Percentiles rank a stretch among this genome's conserved stretches.
Conservation (phyloP, 495 filamentous ascomycete species). For the Aspergillus bridgeri region DNA sequence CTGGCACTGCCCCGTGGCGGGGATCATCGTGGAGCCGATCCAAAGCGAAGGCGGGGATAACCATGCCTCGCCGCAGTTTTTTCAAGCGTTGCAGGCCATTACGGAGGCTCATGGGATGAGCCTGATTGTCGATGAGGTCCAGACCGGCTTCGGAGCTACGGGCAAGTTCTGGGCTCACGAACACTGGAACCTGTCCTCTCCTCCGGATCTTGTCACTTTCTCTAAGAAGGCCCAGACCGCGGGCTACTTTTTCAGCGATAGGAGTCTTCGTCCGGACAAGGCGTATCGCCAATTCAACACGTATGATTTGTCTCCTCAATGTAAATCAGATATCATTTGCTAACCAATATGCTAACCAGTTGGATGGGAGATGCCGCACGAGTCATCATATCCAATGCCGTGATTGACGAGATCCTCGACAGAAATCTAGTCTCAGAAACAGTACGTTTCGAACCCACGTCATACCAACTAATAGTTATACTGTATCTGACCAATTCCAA, state of each 20-base stretch:
- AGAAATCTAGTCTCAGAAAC: slow-evolving; percentile 69
- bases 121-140: slow-evolving; percentile 86
- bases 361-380: slow-evolving; percentile 90
- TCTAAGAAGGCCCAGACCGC: slow-evolving; percentile 88
- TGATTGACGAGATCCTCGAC: slow-evolving; percentile 71
- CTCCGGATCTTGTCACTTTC: slow-evolving; percentile 89
- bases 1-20: slow-evolving; percentile 66
- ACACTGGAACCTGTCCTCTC: slow-evolving; percentile 71
- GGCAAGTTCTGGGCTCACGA: slow-evolving; percentile 92
- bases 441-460: slow-evolving; percentile 18
- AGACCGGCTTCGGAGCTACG: slow-evolving; percentile 68
- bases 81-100: slow-evolving; percentile 66
- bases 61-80: slow-evolving; percentile 78
- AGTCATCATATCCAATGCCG: slow-evolving; percentile 73
- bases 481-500: background rate
- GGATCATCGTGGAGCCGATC: slow-evolving; percentile 77
- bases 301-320: background rate
- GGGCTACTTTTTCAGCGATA: slow-evolving; percentile 80
- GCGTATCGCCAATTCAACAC: slow-evolving; percentile 91
- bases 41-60: slow-evolving; percentile 90
- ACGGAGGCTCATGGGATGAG: slow-evolving; percentile 70
- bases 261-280: slow-evolving; percentile 71
- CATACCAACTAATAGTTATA: too few relatives aligned
- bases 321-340: background rate
- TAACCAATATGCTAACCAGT: background rate